Percentiles rank a stretch among this genome's conserved stretches.
Conservation (phyloP, 2,329 filamentous ascomycete genomes). For the Pseudomassariella vexata region DNA sequence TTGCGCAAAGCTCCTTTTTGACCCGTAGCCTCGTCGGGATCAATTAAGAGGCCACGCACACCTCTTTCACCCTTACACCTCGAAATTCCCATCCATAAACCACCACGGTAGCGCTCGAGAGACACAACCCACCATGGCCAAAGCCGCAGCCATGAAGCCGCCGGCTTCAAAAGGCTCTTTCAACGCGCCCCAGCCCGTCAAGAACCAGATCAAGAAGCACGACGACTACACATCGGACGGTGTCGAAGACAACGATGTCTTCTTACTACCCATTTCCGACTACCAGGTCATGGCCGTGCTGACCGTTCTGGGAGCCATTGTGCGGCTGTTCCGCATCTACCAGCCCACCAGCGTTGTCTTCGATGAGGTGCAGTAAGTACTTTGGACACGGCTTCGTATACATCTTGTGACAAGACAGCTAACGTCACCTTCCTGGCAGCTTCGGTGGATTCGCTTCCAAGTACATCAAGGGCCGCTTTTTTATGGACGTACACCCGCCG, state of each 20-base stretch:
- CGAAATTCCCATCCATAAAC: background rate
- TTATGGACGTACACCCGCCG: slow-evolving; percentile 99
- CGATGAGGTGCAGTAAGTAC: slow-evolving; percentile 95
- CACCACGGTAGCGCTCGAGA: background rate
- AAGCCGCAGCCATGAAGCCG: slow-evolving; percentile 31
- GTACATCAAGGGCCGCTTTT: slow-evolving; percentile 99
- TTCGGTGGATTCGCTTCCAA: slow-evolving; percentile 98
- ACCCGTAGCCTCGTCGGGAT: slow-evolving; percentile 7
- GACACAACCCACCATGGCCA: slow-evolving; percentile 27
- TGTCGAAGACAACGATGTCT: slow-evolving; percentile 85
- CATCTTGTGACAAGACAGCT: slow-evolving; percentile 8
- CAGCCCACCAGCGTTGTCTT: slow-evolving; percentile 96
- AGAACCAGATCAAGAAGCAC: slow-evolving; percentile 26
- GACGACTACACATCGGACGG: slow-evolving; percentile 69
- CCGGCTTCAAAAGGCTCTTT: slow-evolving; percentile 20
- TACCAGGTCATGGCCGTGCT: slow-evolving; percentile 71
- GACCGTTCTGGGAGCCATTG: slow-evolving; percentile 68
- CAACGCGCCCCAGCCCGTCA: slow-evolving; percentile 8
- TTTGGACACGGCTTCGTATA: slow-evolving; percentile 3
- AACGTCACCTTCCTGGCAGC: slow-evolving; percentile 38
- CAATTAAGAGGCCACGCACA: slow-evolving; percentile 18
- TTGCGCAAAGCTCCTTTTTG: slow-evolving; percentile 13
- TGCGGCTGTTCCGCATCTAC: slow-evolving; percentile 92
- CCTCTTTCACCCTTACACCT: slow-evolving; percentile 12
- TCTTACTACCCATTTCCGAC: slow-evolving; percentile 76